These are phyloP conservation scores for Leccinum aurantiacum DNA, from an alignment of 768 basidiomycete species.

Conservation along the genomic window DNA sequence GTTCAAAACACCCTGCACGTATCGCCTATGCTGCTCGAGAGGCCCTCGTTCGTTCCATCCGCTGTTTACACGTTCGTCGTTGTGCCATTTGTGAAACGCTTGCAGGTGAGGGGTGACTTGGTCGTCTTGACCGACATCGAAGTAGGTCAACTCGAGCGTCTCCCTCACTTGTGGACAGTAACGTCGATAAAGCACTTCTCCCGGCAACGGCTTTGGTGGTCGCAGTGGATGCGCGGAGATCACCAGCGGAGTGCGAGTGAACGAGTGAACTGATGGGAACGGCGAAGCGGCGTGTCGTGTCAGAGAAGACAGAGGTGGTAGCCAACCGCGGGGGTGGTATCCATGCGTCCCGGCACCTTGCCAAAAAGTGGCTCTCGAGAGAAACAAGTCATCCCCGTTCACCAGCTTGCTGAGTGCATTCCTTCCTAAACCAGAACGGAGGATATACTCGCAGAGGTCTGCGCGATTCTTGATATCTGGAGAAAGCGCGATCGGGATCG, in stretches of 20 bases:
- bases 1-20: conserved; percentile 35
- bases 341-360: conserved; percentile 45
- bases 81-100: conserved; percentile 51
- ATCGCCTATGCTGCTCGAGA: conserved; percentile 44
- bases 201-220: conserved; percentile 45
- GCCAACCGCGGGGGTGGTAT: conserved; percentile 33
- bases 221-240: conserved; percentile 52
- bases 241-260: conserved; percentile 47
- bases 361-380: conserved; percentile 48
- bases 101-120: conserved; percentile 36
- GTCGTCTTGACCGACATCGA: conserved; percentile 23
- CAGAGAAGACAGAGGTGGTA: conserved; percentile 33
- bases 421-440: conserved; percentile 38
- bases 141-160: conserved; percentile 30
- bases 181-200: conserved; percentile 40
- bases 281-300: conserved; percentile 19
- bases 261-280: conserved; percentile 40
- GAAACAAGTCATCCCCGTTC: conserved; percentile 33
- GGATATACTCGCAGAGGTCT: conserved; percentile 39
- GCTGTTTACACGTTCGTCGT: conserved; percentile 43
- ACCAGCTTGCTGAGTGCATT: conserved; percentile 5
- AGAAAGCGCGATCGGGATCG: conserved; percentile 40
- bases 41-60: conserved; percentile 48
- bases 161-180: conserved; percentile 36
- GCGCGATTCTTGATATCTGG: conserved; percentile 27